Evolutionary conservation across 768 basidiomycete species (phyloP).

Genomic region (Kwoniella botswanensis): DNA sequence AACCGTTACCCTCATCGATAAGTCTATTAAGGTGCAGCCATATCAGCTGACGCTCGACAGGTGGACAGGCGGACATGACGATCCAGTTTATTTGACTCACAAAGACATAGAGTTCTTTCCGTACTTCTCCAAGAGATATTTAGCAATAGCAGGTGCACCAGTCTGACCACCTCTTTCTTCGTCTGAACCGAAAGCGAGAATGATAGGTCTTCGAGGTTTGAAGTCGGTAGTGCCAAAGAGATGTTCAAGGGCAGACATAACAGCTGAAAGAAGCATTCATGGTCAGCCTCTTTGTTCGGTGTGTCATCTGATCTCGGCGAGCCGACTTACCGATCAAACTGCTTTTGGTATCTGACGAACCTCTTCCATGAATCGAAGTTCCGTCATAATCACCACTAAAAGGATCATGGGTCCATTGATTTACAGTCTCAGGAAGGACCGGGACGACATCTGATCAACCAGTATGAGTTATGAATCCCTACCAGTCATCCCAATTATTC

Average conservation of each 20-base stretch:
- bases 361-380: slow-evolving; percentile 74
- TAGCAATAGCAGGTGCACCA: slow-evolving; percentile 60
- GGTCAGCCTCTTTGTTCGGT: background rate
- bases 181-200: slow-evolving; percentile 66
- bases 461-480: background rate
- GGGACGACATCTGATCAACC: slow-evolving; percentile 69
- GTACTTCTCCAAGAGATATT: slow-evolving; percentile 66
- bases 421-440: slow-evolving; percentile 65
- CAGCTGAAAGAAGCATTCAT: slow-evolving; percentile 11
- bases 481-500: background rate
- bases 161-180: slow-evolving; percentile 66
- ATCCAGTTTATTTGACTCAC: slow-evolving; percentile 15
- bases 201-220: slow-evolving; percentile 61
- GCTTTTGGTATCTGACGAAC: slow-evolving; percentile 76
- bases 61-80: too few relatives aligned
- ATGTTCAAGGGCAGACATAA: slow-evolving; percentile 67
- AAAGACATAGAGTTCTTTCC: slow-evolving; percentile 76
- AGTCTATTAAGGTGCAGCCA: slow-evolving; percentile 57
- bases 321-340: slow-evolving; percentile 49
- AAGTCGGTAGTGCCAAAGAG: slow-evolving; percentile 67
- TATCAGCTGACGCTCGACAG: too few relatives aligned
- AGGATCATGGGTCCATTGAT: slow-evolving; percentile 67
- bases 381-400: slow-evolving; percentile 65
- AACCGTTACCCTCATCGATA: slow-evolving; percentile 81
- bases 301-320: slow-evolving; percentile 57